These are phyloP conservation scores for Xylaria flabelliformis DNA, from an alignment of 495 filamentous ascomycete species.

Conservation along the genomic window DNA sequence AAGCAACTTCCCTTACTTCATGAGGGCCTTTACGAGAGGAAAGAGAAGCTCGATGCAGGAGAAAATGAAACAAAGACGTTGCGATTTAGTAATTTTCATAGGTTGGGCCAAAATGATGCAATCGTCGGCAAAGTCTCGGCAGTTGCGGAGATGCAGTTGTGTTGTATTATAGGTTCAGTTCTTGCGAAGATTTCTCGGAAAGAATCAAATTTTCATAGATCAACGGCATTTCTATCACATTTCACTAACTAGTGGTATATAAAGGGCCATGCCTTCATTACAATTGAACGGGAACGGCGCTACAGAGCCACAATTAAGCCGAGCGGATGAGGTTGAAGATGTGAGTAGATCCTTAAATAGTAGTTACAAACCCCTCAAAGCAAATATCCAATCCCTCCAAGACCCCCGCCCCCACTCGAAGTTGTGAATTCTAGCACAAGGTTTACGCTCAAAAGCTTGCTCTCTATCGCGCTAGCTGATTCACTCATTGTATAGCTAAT, in stretches of 20 bases:
- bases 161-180: background rate
- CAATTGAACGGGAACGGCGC: slow-evolving; percentile 20
- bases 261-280: background rate
- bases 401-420: slow-evolving; percentile 2
- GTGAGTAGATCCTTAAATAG: slow-evolving; percentile 46
- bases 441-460: background rate
- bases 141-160: slow-evolving; percentile 15
- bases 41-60: background rate
- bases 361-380: background rate
- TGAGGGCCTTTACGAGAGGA: background rate
- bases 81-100: background rate
- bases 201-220: background rate
- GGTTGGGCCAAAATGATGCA: slow-evolving; percentile 26
- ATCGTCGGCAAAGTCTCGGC: slow-evolving; percentile 27
- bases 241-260: background rate
- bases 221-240: background rate
- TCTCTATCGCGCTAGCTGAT: slow-evolving; percentile 6
- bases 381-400: background rate
- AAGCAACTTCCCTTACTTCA: background rate
- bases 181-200: slow-evolving; percentile 25
- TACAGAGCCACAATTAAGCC: slow-evolving; percentile 40
- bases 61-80: background rate
- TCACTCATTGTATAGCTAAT: slow-evolving; percentile 63
- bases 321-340: slow-evolving; percentile 61
- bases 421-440: background rate